phyloP scores from a whole-genome alignment of 148 eudicot genomes.

The Silene conica region DNA sequence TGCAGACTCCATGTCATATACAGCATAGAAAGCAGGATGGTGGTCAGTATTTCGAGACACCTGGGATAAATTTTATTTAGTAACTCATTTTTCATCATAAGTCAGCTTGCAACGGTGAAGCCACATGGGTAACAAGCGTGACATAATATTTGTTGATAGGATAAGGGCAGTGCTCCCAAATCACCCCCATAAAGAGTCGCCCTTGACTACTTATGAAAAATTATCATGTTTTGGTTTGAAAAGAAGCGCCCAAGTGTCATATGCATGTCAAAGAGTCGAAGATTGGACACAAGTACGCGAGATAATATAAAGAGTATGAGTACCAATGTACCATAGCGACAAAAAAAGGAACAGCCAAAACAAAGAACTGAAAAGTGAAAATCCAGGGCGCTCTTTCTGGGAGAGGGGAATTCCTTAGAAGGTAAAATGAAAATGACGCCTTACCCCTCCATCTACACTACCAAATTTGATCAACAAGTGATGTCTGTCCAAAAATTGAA shows the following conservation, averaged over 20 bases:
- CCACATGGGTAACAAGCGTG: neutral
- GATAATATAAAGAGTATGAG: neutral
- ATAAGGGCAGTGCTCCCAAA: neutral
- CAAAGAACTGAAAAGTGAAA: neutral
- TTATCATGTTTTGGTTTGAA: neutral
- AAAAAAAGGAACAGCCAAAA: neutral
- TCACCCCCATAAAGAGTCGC: neutral
- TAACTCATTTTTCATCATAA: slow-evolving; percentile 8
- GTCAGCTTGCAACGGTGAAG: neutral
- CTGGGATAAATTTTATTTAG: slow-evolving; percentile 38
- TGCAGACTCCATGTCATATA: slow-evolving; percentile 93
- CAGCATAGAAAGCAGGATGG: slow-evolving; percentile 91
- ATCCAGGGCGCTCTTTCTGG: neutral
- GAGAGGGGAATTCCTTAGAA: neutral
- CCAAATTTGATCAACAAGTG: slow-evolving; percentile 96
- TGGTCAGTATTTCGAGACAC: slow-evolving; percentile 76
- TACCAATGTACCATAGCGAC: neutral
- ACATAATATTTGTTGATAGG: neutral
- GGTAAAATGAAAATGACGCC: slow-evolving; percentile 22
- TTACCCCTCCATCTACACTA: slow-evolving; percentile 95
- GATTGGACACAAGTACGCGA: neutral
- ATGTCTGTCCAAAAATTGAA: slow-evolving; percentile 92
- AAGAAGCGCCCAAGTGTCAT: neutral
- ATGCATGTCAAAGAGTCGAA: neutral
- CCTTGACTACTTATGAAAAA: neutral